Percentiles rank a stretch among this genome's conserved stretches.
These are phyloP conservation scores for Blastomyces parvus DNA, from an alignment of 2,329 filamentous ascomycete genomes.

Conservation along the genomic window DNA sequence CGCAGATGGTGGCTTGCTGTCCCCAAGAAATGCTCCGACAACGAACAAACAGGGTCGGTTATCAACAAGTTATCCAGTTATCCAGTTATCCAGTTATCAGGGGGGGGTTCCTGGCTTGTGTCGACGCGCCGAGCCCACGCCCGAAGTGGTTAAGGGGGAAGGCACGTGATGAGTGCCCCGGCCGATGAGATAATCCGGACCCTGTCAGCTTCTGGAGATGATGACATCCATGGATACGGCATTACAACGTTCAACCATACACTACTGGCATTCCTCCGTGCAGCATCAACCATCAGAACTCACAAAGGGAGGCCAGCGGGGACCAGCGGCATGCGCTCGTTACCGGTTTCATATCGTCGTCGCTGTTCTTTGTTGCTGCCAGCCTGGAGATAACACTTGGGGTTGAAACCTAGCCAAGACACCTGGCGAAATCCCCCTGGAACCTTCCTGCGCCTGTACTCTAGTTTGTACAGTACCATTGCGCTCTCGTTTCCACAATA, in stretches of 20 bases:
- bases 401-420: neutral
- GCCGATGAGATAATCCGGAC: constrained; percentile 4
- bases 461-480: neutral
- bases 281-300: neutral
- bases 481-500: neutral
- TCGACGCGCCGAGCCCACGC: neutral
- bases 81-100: too few relatives aligned
- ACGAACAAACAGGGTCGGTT: neutral
- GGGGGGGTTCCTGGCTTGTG: neutral
- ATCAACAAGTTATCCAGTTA: too few relatives aligned
- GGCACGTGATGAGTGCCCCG: neutral
- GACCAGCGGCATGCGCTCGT: neutral
- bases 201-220: neutral
- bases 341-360: neutral
- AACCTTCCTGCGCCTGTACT: neutral
- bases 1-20: neutral
- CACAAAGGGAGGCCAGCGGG: neutral
- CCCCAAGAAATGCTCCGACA: neutral
- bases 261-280: neutral
- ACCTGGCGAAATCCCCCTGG: neutral
- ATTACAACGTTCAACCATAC: too few relatives aligned
- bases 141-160: neutral
- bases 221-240: too few relatives aligned
- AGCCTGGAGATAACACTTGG: neutral
- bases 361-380: neutral